Evolutionary conservation across 192 early-diverging fungal genomes (phyloP).

Genomic region (Coemansia sp.): DNA sequence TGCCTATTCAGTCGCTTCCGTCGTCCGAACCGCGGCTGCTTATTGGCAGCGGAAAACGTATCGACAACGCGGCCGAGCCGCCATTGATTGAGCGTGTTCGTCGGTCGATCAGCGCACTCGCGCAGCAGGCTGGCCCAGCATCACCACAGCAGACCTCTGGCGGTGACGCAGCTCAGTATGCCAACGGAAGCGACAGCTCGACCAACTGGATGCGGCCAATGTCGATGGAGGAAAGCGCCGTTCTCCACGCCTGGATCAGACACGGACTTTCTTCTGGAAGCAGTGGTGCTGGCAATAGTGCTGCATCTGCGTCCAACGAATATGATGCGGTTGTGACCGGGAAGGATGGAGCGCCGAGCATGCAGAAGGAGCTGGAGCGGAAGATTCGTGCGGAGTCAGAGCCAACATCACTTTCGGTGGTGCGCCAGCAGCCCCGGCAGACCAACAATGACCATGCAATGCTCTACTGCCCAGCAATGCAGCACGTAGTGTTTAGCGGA

Average conservation of each 20-base stretch:
- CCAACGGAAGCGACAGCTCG: slow-evolving; percentile 3
- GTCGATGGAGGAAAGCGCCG: slow-evolving; percentile 51
- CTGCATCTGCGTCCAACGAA: background rate
- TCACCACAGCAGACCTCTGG: background rate
- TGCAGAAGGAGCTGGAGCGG: background rate
- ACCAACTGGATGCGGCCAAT: slow-evolving; percentile 39
- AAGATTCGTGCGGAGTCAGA: background rate
- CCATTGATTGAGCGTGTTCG: slow-evolving; percentile 48
- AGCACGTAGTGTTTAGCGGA: slow-evolving; percentile 48
- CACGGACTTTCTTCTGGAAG: slow-evolving; percentile 13
- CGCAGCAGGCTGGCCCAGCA: slow-evolving; percentile 29
- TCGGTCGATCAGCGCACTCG: slow-evolving; percentile 29
- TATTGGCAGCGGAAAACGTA: slow-evolving; percentile 15
- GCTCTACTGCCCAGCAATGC: slow-evolving; percentile 52
- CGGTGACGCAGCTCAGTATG: slow-evolving; percentile 3
- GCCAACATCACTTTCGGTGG: slow-evolving; percentile 27
- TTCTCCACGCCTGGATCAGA: slow-evolving; percentile 47
- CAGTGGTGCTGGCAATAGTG: background rate
- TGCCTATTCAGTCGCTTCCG: slow-evolving; percentile 22
- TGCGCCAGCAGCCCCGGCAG: slow-evolving; percentile 1
- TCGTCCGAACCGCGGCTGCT: slow-evolving; percentile 27
- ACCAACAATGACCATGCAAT: slow-evolving; percentile 36
- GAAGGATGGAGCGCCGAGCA: background rate
- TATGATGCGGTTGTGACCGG: background rate
- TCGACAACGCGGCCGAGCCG: slow-evolving; percentile 5